Percentiles rank a stretch among this genome's conserved stretches.
These are phyloP conservation scores for Geum urbanum DNA, from an alignment of 306 rosid genomes.

Conservation along the genomic window DNA sequence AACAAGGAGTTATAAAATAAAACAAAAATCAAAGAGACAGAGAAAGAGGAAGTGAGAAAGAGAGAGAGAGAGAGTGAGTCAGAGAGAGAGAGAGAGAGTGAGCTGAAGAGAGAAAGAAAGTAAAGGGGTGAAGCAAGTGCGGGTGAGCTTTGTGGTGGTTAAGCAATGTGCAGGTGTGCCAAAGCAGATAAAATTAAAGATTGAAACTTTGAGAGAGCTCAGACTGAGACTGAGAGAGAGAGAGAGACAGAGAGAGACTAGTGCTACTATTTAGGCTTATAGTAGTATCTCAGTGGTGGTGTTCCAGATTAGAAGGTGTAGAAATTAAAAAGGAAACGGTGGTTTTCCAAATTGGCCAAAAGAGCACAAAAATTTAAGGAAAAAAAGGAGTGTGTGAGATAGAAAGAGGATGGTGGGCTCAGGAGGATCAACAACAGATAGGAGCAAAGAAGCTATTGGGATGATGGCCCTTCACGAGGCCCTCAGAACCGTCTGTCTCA, in stretches of 20 bases:
- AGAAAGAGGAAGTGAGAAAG: constrained; percentile 22
- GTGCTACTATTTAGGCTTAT: not conserved
- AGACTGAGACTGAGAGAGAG: too few relatives aligned
- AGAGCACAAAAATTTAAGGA: constrained; percentile 20
- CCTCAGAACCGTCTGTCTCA: constrained; percentile 75
- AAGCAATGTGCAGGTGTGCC: constrained; percentile 13
- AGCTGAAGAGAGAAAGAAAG: constrained; percentile 13
- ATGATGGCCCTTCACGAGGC: constrained; percentile 99
- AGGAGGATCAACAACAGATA: constrained; percentile 66
- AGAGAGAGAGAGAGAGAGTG: constrained; percentile 14
- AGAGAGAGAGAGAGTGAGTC: too few relatives aligned
- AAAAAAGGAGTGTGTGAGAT: constrained; percentile 23
- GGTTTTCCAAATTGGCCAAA: constrained; percentile 9
- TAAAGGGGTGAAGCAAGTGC: not conserved
- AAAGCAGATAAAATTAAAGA: constrained; percentile 13
- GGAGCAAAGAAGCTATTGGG: constrained; percentile 99
- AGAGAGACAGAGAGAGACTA: not conserved
- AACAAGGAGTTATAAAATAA: not conserved
- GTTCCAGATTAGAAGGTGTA: constrained; percentile 8
- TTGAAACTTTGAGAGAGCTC: not conserved
- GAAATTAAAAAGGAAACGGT: not conserved
- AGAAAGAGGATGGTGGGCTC: constrained; percentile 92
- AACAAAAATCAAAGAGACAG: constrained; percentile 13
- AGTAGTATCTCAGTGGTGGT: not conserved
- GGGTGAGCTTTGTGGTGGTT: constrained; percentile 22